phyloP scores from a whole-genome alignment of 805 yeast genomes.

The Blastobotrys peoriensis region DNA sequence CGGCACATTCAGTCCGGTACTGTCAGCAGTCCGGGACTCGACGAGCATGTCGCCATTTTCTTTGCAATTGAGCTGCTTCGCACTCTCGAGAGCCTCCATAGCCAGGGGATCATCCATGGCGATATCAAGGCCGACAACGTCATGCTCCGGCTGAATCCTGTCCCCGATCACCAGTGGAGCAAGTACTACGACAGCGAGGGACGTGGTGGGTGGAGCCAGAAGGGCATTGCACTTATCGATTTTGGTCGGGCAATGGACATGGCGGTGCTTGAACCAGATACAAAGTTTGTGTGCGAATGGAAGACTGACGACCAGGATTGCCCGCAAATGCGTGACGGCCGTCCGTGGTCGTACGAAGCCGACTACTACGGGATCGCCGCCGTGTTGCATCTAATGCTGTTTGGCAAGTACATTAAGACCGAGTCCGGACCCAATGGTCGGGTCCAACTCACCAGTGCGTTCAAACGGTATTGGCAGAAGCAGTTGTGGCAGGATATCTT shows the following conservation, averaged over 20 bases:
- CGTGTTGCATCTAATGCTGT: conserved; percentile 64
- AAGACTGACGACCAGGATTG: conserved; percentile 64
- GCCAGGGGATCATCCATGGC: conserved; percentile 67
- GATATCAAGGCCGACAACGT: conserved; percentile 84
- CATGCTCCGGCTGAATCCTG: conserved; percentile 52
- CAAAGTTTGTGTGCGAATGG: conserved; percentile 56
- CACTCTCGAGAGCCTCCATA: conserved; percentile 57
- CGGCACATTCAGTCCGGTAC: conserved; percentile 1
- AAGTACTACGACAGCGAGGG: conserved; percentile 32
- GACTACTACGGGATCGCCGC: conserved; percentile 83
- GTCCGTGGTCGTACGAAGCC: conserved; percentile 70
- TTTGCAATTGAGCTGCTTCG: conserved; percentile 60
- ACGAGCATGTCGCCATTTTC: conserved; percentile 59
- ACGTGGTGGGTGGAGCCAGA: conserved; percentile 41
- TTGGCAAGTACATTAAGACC: conserved; percentile 57
- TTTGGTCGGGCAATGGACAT: conserved; percentile 78
- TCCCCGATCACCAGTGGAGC: conserved; percentile 17
- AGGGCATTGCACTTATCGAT: conserved; percentile 64
- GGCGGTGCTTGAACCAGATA: conserved; percentile 44
- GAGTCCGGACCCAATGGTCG: conserved; percentile 23
- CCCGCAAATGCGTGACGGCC: conserved; percentile 53
- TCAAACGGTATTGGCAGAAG: conserved; percentile 72
- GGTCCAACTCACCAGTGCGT: conserved; percentile 33
- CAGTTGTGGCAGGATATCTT: conserved; percentile 68
- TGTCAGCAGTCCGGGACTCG: conserved; percentile 31